Evolutionary conservation across 495 filamentous ascomycete genomes (phyloP).

Genomic region (Entonaema liquescens): DNA sequence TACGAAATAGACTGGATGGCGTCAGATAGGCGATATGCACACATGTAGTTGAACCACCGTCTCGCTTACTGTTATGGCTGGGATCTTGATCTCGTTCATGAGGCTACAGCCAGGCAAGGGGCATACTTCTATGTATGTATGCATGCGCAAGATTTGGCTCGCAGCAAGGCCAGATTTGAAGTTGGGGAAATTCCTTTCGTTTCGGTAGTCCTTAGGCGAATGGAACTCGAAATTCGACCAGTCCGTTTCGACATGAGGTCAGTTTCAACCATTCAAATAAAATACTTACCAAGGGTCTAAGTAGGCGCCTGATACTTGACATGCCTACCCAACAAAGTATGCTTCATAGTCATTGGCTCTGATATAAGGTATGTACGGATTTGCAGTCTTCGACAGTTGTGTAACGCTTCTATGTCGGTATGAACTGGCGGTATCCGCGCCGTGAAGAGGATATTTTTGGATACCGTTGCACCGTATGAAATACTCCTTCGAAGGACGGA

Average conservation of each 20-base stretch:
- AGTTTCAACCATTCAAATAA: constrained; percentile 11
- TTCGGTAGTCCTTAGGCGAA: constrained; percentile 33
- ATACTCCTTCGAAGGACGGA: constrained; percentile 14
- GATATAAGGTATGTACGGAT: constrained; percentile 20
- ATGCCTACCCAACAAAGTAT: constrained; percentile 18
- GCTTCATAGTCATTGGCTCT: constrained; percentile 15
- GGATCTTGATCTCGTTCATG: constrained; percentile 31
- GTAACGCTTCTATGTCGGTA: constrained; percentile 30
- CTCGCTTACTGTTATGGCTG: constrained; percentile 28
- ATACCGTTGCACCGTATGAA: constrained; percentile 28
- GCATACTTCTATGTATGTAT: constrained; percentile 14
- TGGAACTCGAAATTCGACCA: constrained; percentile 15
- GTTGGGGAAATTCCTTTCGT: constrained; percentile 23
- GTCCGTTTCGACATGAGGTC: background rate
- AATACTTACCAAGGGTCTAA: constrained; percentile 1
- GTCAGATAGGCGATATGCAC: background rate
- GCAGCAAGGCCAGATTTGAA: constrained; percentile 30
- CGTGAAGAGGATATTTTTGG: constrained; percentile 35
- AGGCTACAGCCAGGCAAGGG: constrained; percentile 36
- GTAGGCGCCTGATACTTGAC: constrained; percentile 17
- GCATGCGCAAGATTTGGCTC: constrained; percentile 33
- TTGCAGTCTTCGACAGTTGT: constrained; percentile 21
- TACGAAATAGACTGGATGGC: background rate
- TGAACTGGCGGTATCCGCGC: constrained; percentile 42
- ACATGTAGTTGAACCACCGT: constrained; percentile 3